These are phyloP conservation scores for Vitis amurensis DNA, from an alignment of 164 flowering plant genomes.

Conservation along the genomic window DNA sequence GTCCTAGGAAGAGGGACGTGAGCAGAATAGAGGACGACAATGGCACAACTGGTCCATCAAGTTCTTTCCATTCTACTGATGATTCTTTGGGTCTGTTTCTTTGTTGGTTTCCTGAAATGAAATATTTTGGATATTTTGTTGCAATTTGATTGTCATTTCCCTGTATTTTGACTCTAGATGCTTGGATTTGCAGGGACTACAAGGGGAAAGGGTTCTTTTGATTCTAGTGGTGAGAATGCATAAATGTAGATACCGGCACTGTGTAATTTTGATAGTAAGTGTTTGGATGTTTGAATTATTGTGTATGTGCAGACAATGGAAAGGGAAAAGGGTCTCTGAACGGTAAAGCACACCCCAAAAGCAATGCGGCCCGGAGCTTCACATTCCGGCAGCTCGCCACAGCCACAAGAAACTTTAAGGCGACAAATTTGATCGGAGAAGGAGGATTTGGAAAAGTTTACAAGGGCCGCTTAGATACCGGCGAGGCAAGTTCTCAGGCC, in stretches of 20 bases:
- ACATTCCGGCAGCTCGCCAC: slow-evolving; percentile 66
- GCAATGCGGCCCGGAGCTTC: slow-evolving; percentile 50
- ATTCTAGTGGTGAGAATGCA: slow-evolving; percentile 20
- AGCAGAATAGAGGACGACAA: slow-evolving; percentile 35
- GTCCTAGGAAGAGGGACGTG: slow-evolving; percentile 23
- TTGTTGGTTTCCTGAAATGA: not conserved
- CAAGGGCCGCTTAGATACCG: slow-evolving; percentile 63
- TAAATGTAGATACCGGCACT: too few relatives aligned
- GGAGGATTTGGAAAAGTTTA: slow-evolving; percentile 91
- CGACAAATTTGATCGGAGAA: slow-evolving; percentile 69
- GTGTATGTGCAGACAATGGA: slow-evolving; percentile 25
- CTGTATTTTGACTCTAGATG: not conserved
- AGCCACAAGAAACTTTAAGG: slow-evolving; percentile 65
- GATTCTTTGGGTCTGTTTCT: slow-evolving; percentile 17
- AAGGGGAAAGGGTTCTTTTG: slow-evolving; percentile 15
- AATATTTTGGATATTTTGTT: not conserved
- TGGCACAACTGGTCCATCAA: slow-evolving; percentile 20
- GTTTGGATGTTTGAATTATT: slow-evolving; percentile 4
- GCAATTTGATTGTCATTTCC: not conserved
- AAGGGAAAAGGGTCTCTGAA: slow-evolving; percentile 6
- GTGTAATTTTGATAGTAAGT: not conserved
- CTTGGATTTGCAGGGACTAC: slow-evolving; percentile 28
- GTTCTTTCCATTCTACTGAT: slow-evolving; percentile 12
- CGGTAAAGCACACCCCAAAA: slow-evolving; percentile 8
- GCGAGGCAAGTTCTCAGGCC: slow-evolving; percentile 44